Conservation (phyloP, 2,329 filamentous ascomycete species). For the Colletotrichum nymphaeae region DNA sequence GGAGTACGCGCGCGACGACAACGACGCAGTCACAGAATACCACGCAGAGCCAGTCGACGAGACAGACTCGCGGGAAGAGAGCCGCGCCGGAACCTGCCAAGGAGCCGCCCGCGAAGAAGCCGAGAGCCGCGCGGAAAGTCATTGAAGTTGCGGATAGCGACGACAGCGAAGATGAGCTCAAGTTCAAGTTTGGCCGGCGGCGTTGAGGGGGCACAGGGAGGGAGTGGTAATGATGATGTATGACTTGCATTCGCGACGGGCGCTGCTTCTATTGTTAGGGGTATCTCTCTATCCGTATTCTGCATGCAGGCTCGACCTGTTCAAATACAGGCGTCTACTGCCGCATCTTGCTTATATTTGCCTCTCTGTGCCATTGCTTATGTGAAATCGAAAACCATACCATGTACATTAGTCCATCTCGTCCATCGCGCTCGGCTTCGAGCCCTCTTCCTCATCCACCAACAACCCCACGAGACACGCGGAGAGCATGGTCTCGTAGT, state of each 20-base stretch:
- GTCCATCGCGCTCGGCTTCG: constrained; percentile 61
- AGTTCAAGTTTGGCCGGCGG: constrained; percentile 66
- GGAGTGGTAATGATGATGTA: constrained; percentile 11
- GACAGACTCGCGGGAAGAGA: constrained; percentile 46
- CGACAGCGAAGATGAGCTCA: constrained; percentile 67
- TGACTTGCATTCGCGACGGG: constrained; percentile 2
- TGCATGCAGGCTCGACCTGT: constrained; percentile 7
- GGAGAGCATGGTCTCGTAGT: constrained; percentile 76
- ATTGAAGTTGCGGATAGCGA: constrained; percentile 52
- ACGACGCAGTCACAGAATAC: constrained; percentile 43
- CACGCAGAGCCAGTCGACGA: constrained; percentile 43
- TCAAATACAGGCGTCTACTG: not conserved
- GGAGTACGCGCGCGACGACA: constrained; percentile 30
- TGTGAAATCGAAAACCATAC: not conserved
- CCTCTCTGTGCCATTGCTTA: not conserved
- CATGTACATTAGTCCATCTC: constrained; percentile 64
- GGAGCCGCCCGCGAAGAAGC: constrained; percentile 46
- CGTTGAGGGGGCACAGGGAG: constrained; percentile 42
- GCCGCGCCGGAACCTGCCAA: constrained; percentile 44
- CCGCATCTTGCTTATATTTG: not conserved
- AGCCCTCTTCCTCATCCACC: constrained; percentile 67
- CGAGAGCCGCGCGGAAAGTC: constrained; percentile 48
- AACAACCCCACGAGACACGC: constrained; percentile 72
- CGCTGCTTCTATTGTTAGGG: constrained; percentile 41
- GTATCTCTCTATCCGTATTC: constrained; percentile 44